These are phyloP conservation scores for Hypoxylon sp. DNA, from an alignment of 2,329 filamentous ascomycete species.

Conservation along the genomic window DNA sequence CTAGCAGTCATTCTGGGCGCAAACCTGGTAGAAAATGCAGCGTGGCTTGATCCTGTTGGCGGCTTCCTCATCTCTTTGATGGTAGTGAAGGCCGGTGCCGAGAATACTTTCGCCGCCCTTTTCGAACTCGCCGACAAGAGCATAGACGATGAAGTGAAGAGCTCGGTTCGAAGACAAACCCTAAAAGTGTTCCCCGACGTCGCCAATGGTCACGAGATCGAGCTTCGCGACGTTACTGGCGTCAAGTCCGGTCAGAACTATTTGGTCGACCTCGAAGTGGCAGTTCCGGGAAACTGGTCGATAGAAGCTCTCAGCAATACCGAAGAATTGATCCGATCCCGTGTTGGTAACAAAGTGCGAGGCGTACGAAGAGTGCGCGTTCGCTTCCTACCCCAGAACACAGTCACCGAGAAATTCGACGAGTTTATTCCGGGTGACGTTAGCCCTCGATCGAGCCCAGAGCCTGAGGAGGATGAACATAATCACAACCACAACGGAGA, in stretches of 20 bases:
- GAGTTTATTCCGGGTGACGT: slow-evolving; percentile 78
- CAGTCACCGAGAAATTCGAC: slow-evolving; percentile 69
- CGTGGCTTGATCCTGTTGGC: slow-evolving; percentile 94
- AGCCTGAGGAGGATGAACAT: slow-evolving; percentile 64
- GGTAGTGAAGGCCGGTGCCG: slow-evolving; percentile 88
- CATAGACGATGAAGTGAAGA: slow-evolving; percentile 84
- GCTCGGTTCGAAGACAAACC: slow-evolving; percentile 72
- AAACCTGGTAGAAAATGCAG: slow-evolving; percentile 83
- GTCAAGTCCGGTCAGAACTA: slow-evolving; percentile 98
- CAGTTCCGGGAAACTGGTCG: slow-evolving; percentile 79
- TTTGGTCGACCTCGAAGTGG: slow-evolving; percentile 87
- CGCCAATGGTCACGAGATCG: slow-evolving; percentile 64
- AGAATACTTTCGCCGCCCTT: slow-evolving; percentile 83
- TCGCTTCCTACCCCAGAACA: slow-evolving; percentile 79
- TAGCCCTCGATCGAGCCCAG: slow-evolving; percentile 64
- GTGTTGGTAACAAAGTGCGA: slow-evolving; percentile 78
- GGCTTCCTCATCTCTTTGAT: slow-evolving; percentile 91
- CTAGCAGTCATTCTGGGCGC: slow-evolving; percentile 88
- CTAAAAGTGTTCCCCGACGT: slow-evolving; percentile 65
- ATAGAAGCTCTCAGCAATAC: slow-evolving; percentile 74
- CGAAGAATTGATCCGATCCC: slow-evolving; percentile 77
- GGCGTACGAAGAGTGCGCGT: slow-evolving; percentile 86
- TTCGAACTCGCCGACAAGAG: slow-evolving; percentile 91
- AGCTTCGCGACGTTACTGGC: slow-evolving; percentile 82
- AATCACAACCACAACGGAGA: slow-evolving; percentile 52